Evolutionary conservation across 2,329 filamentous ascomycete species (phyloP).

Genomic region (Microdochium paspali): DNA sequence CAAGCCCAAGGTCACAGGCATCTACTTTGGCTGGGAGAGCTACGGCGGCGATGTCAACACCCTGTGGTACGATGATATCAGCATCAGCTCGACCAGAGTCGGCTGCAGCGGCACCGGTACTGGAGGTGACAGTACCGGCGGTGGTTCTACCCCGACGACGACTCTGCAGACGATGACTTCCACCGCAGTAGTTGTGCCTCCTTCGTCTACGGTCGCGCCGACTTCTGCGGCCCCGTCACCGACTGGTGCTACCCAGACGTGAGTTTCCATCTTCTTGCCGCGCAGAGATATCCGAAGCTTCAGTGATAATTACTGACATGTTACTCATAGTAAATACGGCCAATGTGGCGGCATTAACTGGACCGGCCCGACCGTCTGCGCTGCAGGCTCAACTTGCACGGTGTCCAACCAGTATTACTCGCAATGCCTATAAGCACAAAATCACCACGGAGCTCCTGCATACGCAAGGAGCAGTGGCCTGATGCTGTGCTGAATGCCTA

Average conservation of each 20-base stretch:
- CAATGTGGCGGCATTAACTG: constrained; percentile 2
- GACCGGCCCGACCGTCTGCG: constrained; percentile 1
- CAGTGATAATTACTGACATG: background rate
- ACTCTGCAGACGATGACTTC: background rate
- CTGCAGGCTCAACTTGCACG: background rate
- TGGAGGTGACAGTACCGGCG: background rate
- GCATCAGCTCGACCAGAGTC: constrained; percentile 33
- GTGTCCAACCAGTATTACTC: background rate
- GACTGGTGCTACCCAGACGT: background rate
- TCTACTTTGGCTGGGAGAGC: constrained; percentile 56
- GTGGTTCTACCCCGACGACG: background rate
- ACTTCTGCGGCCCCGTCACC: background rate
- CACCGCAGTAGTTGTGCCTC: background rate
- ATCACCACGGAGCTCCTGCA: background rate
- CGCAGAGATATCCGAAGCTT: background rate
- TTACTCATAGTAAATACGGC: background rate
- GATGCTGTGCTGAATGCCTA: no score
- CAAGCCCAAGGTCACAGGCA: constrained; percentile 41
- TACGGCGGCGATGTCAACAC: constrained; percentile 52
- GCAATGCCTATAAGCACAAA: background rate
- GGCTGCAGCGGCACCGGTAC: constrained; percentile 26
- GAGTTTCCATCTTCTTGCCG: no score
- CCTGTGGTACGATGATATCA: constrained; percentile 54
- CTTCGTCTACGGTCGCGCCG: background rate
- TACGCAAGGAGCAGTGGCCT: background rate